phyloP scores from a whole-genome alignment of 139 green algal genomes.

The Edaphochlamys debaryana region DNA sequence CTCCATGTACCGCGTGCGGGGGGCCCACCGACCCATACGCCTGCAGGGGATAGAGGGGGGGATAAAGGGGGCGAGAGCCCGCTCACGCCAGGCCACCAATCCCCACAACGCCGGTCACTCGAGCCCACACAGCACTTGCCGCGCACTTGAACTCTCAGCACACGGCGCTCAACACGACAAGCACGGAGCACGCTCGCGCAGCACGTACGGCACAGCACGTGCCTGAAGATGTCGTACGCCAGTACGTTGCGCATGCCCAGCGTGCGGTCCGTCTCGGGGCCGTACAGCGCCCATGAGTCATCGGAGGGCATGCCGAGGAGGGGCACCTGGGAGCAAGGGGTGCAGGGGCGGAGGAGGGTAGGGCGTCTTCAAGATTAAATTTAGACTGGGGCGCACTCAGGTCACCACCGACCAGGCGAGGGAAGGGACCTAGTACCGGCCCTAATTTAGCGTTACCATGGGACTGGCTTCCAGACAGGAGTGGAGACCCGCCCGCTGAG shows the following conservation, averaged over 20 bases:
- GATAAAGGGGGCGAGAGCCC: too few species aligned
- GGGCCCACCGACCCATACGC: constrained; percentile 48
- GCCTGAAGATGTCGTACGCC: constrained; percentile 7
- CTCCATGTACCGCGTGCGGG: constrained; percentile 52
- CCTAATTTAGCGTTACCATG: background rate
- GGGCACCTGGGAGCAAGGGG: background rate
- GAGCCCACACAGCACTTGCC: too few species aligned
- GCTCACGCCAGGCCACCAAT: too few species aligned
- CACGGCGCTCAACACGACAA: too few species aligned
- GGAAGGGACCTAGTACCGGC: background rate
- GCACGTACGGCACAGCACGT: too few species aligned
- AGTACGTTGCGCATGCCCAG: constrained; percentile 68
- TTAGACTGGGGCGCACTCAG: background rate
- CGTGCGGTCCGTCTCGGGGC: constrained; percentile 60
- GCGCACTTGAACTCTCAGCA: too few species aligned
- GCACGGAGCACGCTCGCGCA: too few species aligned
- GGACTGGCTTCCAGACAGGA: background rate
- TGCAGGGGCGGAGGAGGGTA: too few species aligned
- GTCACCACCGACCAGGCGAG: background rate
- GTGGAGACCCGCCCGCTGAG: background rate
- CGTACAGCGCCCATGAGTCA: constrained; percentile 59
- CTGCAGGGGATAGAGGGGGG: too few species aligned
- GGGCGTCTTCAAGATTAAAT: too few species aligned
- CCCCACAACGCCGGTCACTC: too few species aligned
- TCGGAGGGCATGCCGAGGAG: constrained; percentile 54